Base-by-base conservation (phyloP, 371 early-diverging fungal genomes). In the Dichotomocladium elegans region DNA sequence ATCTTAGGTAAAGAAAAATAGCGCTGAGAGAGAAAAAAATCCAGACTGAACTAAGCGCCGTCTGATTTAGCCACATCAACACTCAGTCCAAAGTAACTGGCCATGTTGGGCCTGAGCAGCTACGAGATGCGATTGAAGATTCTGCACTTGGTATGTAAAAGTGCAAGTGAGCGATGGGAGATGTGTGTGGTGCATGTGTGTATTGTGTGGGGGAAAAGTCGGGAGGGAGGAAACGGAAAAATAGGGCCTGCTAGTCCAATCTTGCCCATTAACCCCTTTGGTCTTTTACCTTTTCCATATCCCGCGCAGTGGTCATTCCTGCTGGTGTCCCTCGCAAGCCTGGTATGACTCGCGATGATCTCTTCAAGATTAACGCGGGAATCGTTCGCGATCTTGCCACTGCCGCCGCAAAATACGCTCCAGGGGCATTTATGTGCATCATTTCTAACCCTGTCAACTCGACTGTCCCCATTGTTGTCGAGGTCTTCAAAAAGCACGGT, bases 371-470 rank as follows among this genome's bases (percentile, higher is more conserved):
- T 57, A 92, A 92, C 57, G 95, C 95, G 33, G 88, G 89, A 35
- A 94, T 94, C 61, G 83, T 94, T 29, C 72, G 85, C 55, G 87
- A 78, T 59, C 77, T 94, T 46, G 92, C 89, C n/a, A 77, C 78
- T 24, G 90, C 79, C 28, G 78, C 80, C 58, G 92, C 92, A 46
- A 78, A 88, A 68, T 75, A 83, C 68, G 81, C 83, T 45, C 92
- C 94, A 58, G 86, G 84, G 63, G 94, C 94, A 12, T 81, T 85
- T 66, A 72, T 92, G 55, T 75, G 81, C 48, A 77, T 94, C 60
- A 92, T 94, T 62, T 87, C 93, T 48, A 94, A 94, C 79, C 94
- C 94, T 45, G 94, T 94, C 61, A 94, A 94, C 75, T 92, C 93
- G 12, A 94, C 93, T 25, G 92, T 92, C 27, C 92, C 93, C 19